These are phyloP conservation scores for Endogone sp. DNA, from an alignment of 192 early-diverging fungal species.

Conservation along the genomic window DNA sequence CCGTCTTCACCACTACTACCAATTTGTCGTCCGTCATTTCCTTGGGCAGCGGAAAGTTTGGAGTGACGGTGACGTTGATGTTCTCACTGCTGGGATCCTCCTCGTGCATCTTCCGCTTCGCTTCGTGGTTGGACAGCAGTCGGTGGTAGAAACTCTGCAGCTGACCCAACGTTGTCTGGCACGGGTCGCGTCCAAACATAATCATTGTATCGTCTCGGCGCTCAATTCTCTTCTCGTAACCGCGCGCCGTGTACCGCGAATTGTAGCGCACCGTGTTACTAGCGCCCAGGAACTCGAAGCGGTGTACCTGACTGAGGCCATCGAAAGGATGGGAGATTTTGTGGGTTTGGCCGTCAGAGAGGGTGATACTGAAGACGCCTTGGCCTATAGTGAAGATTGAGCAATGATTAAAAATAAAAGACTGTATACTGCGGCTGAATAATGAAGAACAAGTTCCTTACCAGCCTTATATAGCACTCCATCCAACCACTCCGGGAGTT, in stretches of 20 bases:
- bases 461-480: background rate
- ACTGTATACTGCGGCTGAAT: background rate
- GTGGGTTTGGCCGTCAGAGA: slow-evolving; percentile 27
- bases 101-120: background rate
- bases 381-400: slow-evolving; percentile 7
- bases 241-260: slow-evolving; percentile 18
- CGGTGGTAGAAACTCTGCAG: background rate
- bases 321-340: slow-evolving; percentile 34
- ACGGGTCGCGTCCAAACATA: slow-evolving; percentile 34
- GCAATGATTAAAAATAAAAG: background rate
- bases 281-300: background rate
- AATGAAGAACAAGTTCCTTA: slow-evolving; percentile 7
- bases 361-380: slow-evolving; percentile 25
- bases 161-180: slow-evolving; percentile 29
- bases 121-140: background rate
- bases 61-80: slow-evolving; percentile 35
- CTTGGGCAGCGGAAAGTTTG: slow-evolving; percentile 30
- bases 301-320: slow-evolving; percentile 31
- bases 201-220: slow-evolving; percentile 26
- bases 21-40: slow-evolving; percentile 14
- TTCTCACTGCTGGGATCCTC: background rate
- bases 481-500: slow-evolving; percentile 3
- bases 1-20: slow-evolving; percentile 29
- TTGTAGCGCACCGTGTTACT: slow-evolving; percentile 5
- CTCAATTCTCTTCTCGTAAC: slow-evolving; percentile 27